Conservation (phyloP, 371 early-diverging fungal species). For the Syncephalis plumigaleata region DNA sequence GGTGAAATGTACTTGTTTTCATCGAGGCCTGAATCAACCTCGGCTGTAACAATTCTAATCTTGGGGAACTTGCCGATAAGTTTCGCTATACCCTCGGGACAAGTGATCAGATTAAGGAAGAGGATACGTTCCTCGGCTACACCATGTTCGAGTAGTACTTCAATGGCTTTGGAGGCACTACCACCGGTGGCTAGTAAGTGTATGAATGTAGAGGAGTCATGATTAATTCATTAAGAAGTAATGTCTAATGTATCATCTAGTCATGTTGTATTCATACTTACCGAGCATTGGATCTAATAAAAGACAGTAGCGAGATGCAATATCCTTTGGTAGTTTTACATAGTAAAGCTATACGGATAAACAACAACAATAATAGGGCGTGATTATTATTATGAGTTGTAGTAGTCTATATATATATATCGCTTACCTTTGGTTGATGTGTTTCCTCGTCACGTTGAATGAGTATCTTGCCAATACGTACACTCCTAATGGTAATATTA, state of each 20-base stretch:
- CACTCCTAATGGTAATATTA: conserved; percentile 26
- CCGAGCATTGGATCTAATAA: conserved; percentile 89
- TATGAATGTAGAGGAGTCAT: background rate
- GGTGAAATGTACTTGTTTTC: conserved; percentile 77
- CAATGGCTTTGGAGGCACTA: conserved; percentile 78
- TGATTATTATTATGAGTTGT: background rate
- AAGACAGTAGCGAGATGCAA: conserved; percentile 62
- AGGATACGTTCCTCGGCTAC: conserved; percentile 76
- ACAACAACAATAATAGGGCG: background rate
- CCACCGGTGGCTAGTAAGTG: conserved; percentile 72
- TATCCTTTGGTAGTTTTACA: conserved; percentile 79
- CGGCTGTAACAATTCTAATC: conserved; percentile 72
- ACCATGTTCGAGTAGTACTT: conserved; percentile 66
- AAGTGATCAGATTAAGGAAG: conserved; percentile 63
- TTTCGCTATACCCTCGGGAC: conserved; percentile 69
- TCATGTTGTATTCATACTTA: conserved; percentile 10
- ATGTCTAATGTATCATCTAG: background rate
- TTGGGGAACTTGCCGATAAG: conserved; percentile 54
- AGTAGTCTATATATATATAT: conserved; percentile 1
- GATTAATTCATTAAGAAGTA: background rate
- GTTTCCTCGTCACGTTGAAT: conserved; percentile 93
- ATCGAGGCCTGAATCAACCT: conserved; percentile 69
- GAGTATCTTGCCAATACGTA: conserved; percentile 84
- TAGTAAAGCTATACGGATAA: conserved; percentile 47
- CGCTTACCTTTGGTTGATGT: conserved; percentile 51